Evolutionary conservation across 2,329 filamentous ascomycete species (phyloP), one percentile per base, ranked within the genome.

Genomic region (Plenodomus lindquistii): DNA sequence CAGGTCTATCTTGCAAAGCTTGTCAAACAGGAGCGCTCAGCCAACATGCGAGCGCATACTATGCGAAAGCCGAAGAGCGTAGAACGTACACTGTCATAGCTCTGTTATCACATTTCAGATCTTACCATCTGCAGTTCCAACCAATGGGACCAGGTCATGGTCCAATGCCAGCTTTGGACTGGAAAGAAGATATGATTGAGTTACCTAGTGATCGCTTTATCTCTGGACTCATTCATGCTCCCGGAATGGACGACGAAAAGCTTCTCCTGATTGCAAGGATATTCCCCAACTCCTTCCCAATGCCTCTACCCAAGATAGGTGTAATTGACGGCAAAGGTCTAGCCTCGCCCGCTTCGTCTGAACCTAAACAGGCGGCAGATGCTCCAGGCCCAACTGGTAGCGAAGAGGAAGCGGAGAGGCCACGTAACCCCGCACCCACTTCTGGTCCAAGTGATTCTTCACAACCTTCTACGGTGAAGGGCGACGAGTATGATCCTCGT

Each of bases 111-210:
- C 79, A 89, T 46, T 80, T 82, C 52, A 81, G 79, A 46, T 80
- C 85, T 55, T 84, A 85, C 47, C 80, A 84, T 65, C 59, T 73
- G 52, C 50, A 66, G 21, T 37, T 46, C 17, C 54, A 58, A 34
- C 51, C 56, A 22, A 49, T 58, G 18, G 55, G 55, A 5, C 58
- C 57, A 47, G 58, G 49, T 27, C 62, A 60, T 44, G 64, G 66
- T 41, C 62, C 62, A 22, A 50, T 48, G 9, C 18, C 55, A 16
- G 34, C 52, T 20, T 60, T 74, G 22, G 79, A 85, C 59, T 86
- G 84, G 84, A 80, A 79, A 50, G 75, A 75, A 47, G 78, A 85
- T 48, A 85, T 86, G 82, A 78, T 87, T 43, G 77, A 82, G 54
- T 71, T 86, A 37, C 84, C 84, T 1, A 78, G 81, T 53, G 70